Evolutionary conservation across 1,284 basidiomycete species (phyloP).

Genomic region (Stereum hirsutum): DNA sequence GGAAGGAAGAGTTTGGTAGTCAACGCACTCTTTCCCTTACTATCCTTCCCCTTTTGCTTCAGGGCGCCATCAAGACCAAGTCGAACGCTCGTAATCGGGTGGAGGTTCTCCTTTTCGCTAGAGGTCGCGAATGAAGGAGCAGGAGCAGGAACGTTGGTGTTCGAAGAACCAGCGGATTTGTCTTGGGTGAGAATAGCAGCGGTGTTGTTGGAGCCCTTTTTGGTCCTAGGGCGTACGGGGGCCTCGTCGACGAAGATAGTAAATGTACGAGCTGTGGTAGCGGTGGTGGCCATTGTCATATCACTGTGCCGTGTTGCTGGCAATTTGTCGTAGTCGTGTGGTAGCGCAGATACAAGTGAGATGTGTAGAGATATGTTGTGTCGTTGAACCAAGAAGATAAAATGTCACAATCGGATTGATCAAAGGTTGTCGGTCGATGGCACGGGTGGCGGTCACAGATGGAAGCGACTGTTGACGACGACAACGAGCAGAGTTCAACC

Average conservation of each 20-base stretch:
- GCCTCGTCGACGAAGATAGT: slow-evolving; percentile 54
- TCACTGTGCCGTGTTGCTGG: too few relatives aligned
- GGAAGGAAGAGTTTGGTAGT: slow-evolving; percentile 37
- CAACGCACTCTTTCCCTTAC: slow-evolving; percentile 57
- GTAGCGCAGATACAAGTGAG: too few relatives aligned
- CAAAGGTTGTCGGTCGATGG: too few relatives aligned
- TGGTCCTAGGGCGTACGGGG: slow-evolving; percentile 11
- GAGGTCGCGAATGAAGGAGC: slow-evolving; percentile 26
- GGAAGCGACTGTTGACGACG: too few relatives aligned
- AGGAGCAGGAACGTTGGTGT: slow-evolving; percentile 12
- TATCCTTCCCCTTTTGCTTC: slow-evolving; percentile 25
- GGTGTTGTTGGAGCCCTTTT: slow-evolving; percentile 12
- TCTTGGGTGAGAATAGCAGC: too few relatives aligned
- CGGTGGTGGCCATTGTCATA: slow-evolving; percentile 29
- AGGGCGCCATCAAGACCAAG: slow-evolving; percentile 45
- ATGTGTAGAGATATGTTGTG: too few relatives aligned
- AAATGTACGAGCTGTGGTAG: slow-evolving; percentile 53
- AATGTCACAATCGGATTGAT: too few relatives aligned
- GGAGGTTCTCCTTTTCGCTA: slow-evolving; percentile 67
- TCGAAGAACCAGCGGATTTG: slow-evolving; percentile 5
- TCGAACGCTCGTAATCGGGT: slow-evolving; percentile 66
- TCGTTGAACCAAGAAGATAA: too few relatives aligned
- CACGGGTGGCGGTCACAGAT: too few relatives aligned
- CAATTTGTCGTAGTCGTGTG: too few relatives aligned
- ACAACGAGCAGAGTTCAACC: too few relatives aligned